phyloP scores from a whole-genome alignment of 129 eudicot genomes.

The Chrysanthemum seticuspe region DNA sequence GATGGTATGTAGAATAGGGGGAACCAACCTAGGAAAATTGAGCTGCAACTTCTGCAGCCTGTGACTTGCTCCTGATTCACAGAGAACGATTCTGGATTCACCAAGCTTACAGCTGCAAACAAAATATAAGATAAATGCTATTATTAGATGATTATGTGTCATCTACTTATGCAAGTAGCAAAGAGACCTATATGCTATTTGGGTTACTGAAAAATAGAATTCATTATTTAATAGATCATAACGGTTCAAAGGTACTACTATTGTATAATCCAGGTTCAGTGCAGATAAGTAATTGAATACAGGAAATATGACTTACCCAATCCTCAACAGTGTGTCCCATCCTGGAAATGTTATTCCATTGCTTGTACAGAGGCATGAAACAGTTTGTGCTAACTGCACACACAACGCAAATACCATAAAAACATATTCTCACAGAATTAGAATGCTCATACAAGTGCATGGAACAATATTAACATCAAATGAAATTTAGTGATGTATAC shows the following conservation, averaged over 20 bases:
- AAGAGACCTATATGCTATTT: no score
- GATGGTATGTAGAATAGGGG: background rate
- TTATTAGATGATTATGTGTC: slow-evolving; percentile 11
- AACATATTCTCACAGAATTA: background rate
- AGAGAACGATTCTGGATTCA: slow-evolving; percentile 74
- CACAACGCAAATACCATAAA: slow-evolving; percentile 10
- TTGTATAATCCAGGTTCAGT: background rate
- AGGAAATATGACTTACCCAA: slow-evolving; percentile 58
- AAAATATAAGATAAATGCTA: background rate
- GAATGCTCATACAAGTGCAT: background rate
- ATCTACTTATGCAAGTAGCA: no score
- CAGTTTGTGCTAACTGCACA: slow-evolving; percentile 77
- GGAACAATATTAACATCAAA: background rate
- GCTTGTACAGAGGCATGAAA: slow-evolving; percentile 75
- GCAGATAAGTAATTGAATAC: background rate
- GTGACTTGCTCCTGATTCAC: slow-evolving; percentile 88
- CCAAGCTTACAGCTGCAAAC: slow-evolving; percentile 92
- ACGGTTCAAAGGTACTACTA: background rate
- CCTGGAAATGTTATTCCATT: slow-evolving; percentile 91
- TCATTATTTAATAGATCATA: background rate
- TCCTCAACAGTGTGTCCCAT: slow-evolving; percentile 76
- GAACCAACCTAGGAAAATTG: slow-evolving; percentile 88
- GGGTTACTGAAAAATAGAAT: no score
- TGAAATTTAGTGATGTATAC: background rate
- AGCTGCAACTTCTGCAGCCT: slow-evolving; percentile 93